Evolutionary conservation across 2,329 filamentous ascomycete genomes (phyloP), one percentile per base, ranked within the genome.

Genomic region (Harringtonia lauricola): DNA sequence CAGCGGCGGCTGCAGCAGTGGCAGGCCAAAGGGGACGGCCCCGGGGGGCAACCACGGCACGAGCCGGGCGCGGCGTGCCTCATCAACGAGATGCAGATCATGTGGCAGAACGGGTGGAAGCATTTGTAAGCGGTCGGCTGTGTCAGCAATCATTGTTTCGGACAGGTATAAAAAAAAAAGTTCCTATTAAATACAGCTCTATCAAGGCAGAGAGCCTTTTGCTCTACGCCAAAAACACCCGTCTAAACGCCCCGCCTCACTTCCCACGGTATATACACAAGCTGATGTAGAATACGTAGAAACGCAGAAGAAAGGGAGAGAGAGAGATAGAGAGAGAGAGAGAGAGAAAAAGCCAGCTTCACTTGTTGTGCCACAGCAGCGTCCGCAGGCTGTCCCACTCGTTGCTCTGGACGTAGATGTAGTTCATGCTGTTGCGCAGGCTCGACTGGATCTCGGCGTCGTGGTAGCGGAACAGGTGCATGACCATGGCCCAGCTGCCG

Each of bases 381-480:
- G 82, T 96, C 61, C 83, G 70, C 59, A 95, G 68, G 33, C 82
- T 84, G 58, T 94, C 84, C 87, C 90, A 98, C 47, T 84, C 73
- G 57, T 95, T 84, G 51, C 85, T 87, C 62, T 96, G 84, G 47
- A 79, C 73, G 61, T 90, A 98, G 70, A 98, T 95, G 59, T 98
- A 98, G 55, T 79, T 86, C 92, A 98, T 98, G 68, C 88, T 95
- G 65, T 81, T 89, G 61, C 87, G 76, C 70, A 98, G 66, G 62
- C 89, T 95, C 47, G 81, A 79, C 72, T 95, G 92, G 59, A 98
- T 74, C 45, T 85, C 86, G 55, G 94, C 86, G 6, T 92, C 88
- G 66, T 96, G 81, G 76, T 84, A 86, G 55, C 85, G 77, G 70
- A 95, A 98, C 48, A 98, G 65, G 66, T 90, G 87, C 92, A 98